These are phyloP conservation scores for Caulochytrium protostelioides DNA, from an alignment of 371 early-diverging fungal species.

Conservation along the genomic window DNA sequence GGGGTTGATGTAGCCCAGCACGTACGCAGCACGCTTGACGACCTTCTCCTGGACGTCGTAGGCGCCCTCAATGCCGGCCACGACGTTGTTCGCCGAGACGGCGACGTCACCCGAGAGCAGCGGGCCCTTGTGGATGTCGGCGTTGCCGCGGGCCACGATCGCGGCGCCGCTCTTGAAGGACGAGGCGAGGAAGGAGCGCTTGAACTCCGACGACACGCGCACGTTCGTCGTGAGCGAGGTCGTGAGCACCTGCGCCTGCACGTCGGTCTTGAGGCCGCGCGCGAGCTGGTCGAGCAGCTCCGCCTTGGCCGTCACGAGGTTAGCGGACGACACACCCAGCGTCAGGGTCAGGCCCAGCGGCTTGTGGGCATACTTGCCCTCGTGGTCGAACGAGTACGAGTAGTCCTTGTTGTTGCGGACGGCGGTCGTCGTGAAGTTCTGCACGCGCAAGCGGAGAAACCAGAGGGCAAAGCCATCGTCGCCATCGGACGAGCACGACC, in stretches of 20 bases:
- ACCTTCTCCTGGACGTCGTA: constrained; percentile 73
- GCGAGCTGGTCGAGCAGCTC: constrained; percentile 84
- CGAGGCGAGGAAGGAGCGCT: neutral
- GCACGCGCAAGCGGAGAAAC: no score
- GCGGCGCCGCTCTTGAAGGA: neutral
- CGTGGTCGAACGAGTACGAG: constrained; percentile 85
- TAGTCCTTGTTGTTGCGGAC: constrained; percentile 75
- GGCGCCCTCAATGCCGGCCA: constrained; percentile 74
- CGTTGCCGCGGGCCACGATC: constrained; percentile 40
- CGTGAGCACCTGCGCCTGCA: no score
- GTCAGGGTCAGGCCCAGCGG: constrained; percentile 65
- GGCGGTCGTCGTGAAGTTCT: constrained; percentile 91
- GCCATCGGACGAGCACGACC: no score
- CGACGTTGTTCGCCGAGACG: constrained; percentile 55
- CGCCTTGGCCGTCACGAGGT: constrained; percentile 71
- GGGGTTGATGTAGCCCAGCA: constrained; percentile 55
- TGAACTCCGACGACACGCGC: constrained; percentile 1
- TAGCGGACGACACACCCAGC: constrained; percentile 82
- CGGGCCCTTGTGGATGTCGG: constrained; percentile 66
- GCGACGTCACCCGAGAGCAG: constrained; percentile 49
- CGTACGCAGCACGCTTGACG: constrained; percentile 56
- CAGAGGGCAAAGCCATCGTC: no score
- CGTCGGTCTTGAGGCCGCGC: constrained; percentile 41
- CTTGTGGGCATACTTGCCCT: constrained; percentile 86
- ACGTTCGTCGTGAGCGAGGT: no score